Conservation (phyloP, 768 basidiomycete species). For the Lactifluus rugatus region DNA sequence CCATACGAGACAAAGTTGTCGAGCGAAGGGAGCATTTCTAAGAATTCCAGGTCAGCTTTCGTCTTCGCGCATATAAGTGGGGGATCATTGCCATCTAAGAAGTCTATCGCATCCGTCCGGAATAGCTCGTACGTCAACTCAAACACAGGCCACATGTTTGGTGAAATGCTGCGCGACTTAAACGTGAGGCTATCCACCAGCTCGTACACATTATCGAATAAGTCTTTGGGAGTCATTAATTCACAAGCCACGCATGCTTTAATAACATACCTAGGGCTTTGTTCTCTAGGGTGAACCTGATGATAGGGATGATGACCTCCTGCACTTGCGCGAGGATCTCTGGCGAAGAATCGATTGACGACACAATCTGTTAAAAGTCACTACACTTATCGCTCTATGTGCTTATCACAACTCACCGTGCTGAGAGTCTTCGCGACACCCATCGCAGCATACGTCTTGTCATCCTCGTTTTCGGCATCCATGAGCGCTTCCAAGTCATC, state of each 20-base stretch:
- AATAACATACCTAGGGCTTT: conserved; percentile 56
- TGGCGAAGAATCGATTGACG: conserved; percentile 59
- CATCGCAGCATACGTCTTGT: conserved; percentile 84
- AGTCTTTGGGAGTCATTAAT: conserved; percentile 37
- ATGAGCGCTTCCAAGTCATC: conserved; percentile 49
- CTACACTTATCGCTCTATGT: neutral
- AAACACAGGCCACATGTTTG: conserved; percentile 81
- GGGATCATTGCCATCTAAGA: conserved; percentile 52
- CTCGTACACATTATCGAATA: conserved; percentile 83
- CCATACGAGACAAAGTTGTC: conserved; percentile 88
- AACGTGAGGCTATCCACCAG: conserved; percentile 79
- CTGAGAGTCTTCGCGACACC: conserved; percentile 78
- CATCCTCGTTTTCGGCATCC: conserved; percentile 51
- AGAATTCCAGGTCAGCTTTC: neutral
- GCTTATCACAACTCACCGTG: conserved; percentile 40
- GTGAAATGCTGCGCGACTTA: conserved; percentile 64
- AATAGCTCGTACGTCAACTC: conserved; percentile 75
- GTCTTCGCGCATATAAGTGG: neutral
- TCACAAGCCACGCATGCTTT: neutral
- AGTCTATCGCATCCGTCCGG: conserved; percentile 77
- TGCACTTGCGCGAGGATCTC: conserved; percentile 75
- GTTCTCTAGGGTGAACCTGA: conserved; percentile 66
- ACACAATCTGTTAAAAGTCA: conserved; percentile 46
- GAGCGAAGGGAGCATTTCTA: conserved; percentile 78
- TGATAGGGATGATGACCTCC: conserved; percentile 70